Base-by-base conservation (phyloP, 1,139 yeast species). In the Entelexis sorbosivorans region DNA sequence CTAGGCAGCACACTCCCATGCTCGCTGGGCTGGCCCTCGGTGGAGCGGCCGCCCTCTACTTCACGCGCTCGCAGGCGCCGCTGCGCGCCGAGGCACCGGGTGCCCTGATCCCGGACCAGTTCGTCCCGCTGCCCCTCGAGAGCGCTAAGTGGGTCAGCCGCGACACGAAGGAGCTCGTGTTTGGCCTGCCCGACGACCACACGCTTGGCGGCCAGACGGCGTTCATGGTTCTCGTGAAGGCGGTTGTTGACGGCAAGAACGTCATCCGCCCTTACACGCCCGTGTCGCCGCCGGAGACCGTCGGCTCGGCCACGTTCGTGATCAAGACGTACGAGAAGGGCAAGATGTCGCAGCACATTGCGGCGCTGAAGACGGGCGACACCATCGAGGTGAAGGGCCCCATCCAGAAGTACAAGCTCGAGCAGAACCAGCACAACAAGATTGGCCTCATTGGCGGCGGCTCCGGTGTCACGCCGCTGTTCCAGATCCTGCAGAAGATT, bases 231-330 rank as follows among this genome's bases (percentile, higher is more conserved):
- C 67, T 91, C 67, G 54, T 59, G 56, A 68, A 75, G 50, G 38
- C 39, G 44, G 28, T 34, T 34, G 77, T 79, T 55, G 87, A 87
- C 72, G 97, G 96, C 60, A 79, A 74, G 70, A 81, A 82, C 63
- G 96, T 91, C 54, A 75, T 93, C 59, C 83, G 99, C 73, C 98
- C 99, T 45, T 93, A 93, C 75, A 93, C 99, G 36, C 98, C 99
- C 53, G 75, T 82, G 51, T 77, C 86, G 34, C 87, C 83, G 63
- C 73, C 76, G 51, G 79, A 78, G 51, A 74, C 75, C 56, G 75
- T 75, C 66, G 98, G 98, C 50, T 67, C 76, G 53, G 73, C 93
- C 63, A 88, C 86, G 57, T 77, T 93, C 61, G 77, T 89, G 57
- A 74, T 93, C 68, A 93, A 93, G 76, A 78, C 75, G 58, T 93